phyloP scores from a whole-genome alignment of 306 rosid genomes.

The Amphicarpaea edgeworthii region DNA sequence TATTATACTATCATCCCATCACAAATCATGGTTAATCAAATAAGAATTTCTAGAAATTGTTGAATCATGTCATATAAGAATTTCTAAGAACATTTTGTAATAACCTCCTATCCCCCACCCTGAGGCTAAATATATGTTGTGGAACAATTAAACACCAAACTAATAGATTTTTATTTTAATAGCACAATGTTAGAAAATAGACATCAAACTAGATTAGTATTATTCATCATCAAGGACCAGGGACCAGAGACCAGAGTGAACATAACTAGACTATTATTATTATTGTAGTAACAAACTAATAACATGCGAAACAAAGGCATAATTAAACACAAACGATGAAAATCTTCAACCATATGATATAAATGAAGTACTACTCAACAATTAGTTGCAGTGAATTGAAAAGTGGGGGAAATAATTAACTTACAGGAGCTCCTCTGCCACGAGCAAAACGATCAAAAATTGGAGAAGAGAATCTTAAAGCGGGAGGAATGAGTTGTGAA shows the following conservation, averaged over 20 bases:
- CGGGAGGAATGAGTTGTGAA: not conserved
- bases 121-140: not conserved
- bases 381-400: not conserved
- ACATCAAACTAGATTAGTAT: too few species aligned
- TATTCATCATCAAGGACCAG: too few species aligned
- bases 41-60: too few species aligned
- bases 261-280: too few species aligned
- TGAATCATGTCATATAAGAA: constrained; percentile 2
- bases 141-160: not conserved
- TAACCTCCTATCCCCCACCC: not conserved
- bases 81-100: not conserved
- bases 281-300: too few species aligned
- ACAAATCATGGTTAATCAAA: too few species aligned
- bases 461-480: not conserved
- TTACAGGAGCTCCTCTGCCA: constrained; percentile 9
- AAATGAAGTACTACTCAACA: not conserved
- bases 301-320: not conserved
- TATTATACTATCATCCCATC: too few species aligned
- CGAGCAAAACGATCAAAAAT: not conserved
- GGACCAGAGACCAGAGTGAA: too few species aligned
- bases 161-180: not conserved
- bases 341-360: not conserved
- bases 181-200: too few species aligned
- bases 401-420: constrained; percentile 32
- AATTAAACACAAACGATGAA: not conserved